phyloP scores from a whole-genome alignment of 768 basidiomycete species.

The Termitomyces sp. region DNA sequence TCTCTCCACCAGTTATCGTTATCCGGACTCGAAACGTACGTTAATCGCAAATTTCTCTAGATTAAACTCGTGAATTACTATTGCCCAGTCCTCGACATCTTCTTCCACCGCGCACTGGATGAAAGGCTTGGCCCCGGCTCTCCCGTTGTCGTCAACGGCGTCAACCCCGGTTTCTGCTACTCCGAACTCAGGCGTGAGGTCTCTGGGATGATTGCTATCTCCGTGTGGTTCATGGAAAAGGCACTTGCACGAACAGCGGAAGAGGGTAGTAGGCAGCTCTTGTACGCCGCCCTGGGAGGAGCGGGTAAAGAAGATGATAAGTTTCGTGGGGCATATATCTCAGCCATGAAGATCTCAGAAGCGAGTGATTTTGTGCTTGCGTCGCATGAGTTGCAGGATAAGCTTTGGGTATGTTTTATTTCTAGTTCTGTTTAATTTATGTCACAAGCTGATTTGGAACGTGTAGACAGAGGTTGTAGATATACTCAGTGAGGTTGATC shows the following conservation, averaged over 20 bases:
- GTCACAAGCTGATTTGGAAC: not conserved
- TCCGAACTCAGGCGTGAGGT: conserved; percentile 32
- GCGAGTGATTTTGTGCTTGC: conserved; percentile 8
- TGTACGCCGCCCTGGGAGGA: conserved; percentile 13
- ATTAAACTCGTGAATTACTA: not conserved
- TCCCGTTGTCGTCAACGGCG: conserved; percentile 30
- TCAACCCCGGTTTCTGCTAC: conserved; percentile 40
- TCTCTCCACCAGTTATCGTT: not conserved
- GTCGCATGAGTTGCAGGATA: not conserved
- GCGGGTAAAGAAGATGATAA: conserved; percentile 3
- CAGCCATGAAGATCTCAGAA: conserved; percentile 1
- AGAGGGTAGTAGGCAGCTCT: conserved; percentile 14
- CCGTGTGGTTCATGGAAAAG: conserved; percentile 25
- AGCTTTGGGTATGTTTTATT: not conserved
- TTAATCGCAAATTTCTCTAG: too few relatives aligned
- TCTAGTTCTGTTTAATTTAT: not conserved
- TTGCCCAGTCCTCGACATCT: conserved; percentile 34
- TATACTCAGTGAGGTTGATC: not conserved
- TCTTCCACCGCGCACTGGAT: conserved; percentile 35
- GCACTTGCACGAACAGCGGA: conserved; percentile 27
- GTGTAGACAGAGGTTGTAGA: not conserved
- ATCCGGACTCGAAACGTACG: not conserved
- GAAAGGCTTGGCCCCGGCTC: conserved; percentile 22
- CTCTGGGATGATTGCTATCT: conserved; percentile 11
- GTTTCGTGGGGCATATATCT: conserved; percentile 15